Conservation (phyloP, 768 basidiomycete species). For the Leucocoprinus sp. region DNA sequence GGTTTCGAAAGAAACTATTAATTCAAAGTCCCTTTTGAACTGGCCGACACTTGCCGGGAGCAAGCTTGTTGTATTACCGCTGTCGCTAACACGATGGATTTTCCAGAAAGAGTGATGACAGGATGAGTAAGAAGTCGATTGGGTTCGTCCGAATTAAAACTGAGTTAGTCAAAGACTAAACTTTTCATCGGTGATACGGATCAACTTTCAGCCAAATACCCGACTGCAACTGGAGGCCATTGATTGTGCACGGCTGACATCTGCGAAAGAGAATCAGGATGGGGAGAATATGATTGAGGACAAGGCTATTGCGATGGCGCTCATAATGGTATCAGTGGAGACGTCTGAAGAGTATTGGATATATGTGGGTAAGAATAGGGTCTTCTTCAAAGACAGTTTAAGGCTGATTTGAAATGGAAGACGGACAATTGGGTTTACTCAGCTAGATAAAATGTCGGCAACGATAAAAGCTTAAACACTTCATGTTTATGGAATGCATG, state of each 20-base stretch:
- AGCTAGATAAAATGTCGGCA: conserved; percentile 41
- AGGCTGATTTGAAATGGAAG: conserved; percentile 25
- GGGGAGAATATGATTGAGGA: conserved; percentile 41
- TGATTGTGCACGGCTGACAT: conserved; percentile 70
- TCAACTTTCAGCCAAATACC: conserved; percentile 88
- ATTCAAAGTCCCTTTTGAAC: too few relatives aligned
- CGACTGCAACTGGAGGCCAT: conserved; percentile 75
- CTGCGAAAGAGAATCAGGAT: conserved; percentile 43
- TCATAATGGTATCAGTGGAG: conserved; percentile 82
- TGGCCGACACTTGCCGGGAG: conserved; percentile 91
- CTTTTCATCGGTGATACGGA: too few relatives aligned
- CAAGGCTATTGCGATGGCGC: conserved; percentile 80
- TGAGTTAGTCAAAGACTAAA: not conserved
- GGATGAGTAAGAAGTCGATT: conserved; percentile 89
- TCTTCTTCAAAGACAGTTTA: too few relatives aligned
- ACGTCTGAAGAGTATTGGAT: conserved; percentile 88
- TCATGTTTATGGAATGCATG: conserved; percentile 81
- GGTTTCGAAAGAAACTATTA: too few relatives aligned
- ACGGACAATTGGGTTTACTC: conserved; percentile 77
- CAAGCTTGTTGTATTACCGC: conserved; percentile 90
- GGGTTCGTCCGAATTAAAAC: conserved; percentile 44
- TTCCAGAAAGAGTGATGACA: conserved; percentile 89
- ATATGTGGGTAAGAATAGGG: conserved; percentile 62
- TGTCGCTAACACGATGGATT: conserved; percentile 97
- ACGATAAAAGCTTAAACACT: conserved; percentile 71